Base-by-base conservation (phyloP, 192 early-diverging fungal genomes). In the Kickxella alabastrina region DNA sequence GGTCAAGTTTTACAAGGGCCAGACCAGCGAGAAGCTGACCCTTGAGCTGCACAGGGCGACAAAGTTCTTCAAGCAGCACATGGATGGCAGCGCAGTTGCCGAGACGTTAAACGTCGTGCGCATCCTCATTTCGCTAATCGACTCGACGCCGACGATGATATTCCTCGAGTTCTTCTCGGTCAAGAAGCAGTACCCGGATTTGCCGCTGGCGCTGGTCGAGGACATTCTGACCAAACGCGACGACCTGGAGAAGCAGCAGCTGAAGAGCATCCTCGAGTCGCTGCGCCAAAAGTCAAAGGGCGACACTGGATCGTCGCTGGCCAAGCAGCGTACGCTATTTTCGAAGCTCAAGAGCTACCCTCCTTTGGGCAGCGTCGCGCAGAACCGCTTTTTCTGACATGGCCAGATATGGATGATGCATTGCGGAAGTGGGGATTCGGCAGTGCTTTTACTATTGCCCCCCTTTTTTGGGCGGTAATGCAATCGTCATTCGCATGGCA, bases 131-230 rank as follows among this genome's bases (percentile, higher is more conserved):
- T 77, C 66, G 14, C 77, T 99, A 41, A 68, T 95, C 35, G 89
- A 87, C 62, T 86, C 83, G 43, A 84, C 86, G 40, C 84, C 88
- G n/a, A 76, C 82, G 27, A 83, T 90, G 64, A 80, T 93, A 9
- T 96, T 88, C 59, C 70, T 99, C 52, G 91, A 97, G 69, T 97
- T 93, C 65, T 95, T 93, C 51, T 70, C 83, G 10, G 57, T 97
- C 59, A 90, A 87, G 78, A 89, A 92, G 51, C 78, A 86, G 54
- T 99, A 88, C 71, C 90, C 91, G 8, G 95, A 99, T 63, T 57
- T 95, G 34, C 93, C 92, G 5, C 54, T 96, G n/a, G 78, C 81
- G 22, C 85, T 94, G 69, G 81, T 98, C n/a, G 93, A 98, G 70
- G 88, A 93, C 62, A 77, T 97, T 25, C 65, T 98, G 43, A 60